Conservation (phyloP, 1,284 basidiomycete species). For the Cryptococcus sp. region DNA sequence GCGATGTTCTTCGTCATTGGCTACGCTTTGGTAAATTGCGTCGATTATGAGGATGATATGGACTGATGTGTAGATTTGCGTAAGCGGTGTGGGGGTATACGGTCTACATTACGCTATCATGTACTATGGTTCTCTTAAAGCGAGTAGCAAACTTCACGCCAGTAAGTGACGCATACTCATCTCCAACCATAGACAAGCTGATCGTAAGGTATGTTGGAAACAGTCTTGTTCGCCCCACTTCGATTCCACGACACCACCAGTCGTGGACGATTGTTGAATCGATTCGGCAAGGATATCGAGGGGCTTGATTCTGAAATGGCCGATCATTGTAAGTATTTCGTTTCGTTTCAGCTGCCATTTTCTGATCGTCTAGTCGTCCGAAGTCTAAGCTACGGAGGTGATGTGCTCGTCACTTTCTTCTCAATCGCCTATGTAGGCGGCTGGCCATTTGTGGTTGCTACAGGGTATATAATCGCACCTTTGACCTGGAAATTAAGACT, state of each 20-base stretch:
- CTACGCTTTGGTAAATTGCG: constrained; percentile 62
- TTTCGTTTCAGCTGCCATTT: not conserved
- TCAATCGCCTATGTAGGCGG: constrained; percentile 82
- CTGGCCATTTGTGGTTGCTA: constrained; percentile 63
- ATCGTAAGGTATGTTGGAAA: constrained; percentile 63
- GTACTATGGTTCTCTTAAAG: constrained; percentile 63
- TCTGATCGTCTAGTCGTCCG: constrained; percentile 42
- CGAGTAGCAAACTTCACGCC: constrained; percentile 66
- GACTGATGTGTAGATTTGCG: constrained; percentile 27
- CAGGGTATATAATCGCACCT: constrained; percentile 13
- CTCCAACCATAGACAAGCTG: constrained; percentile 1
- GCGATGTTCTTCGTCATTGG: constrained; percentile 70
- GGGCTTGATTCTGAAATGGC: constrained; percentile 80
- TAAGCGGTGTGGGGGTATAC: constrained; percentile 34
- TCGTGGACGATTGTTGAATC: constrained; percentile 76
- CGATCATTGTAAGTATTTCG: constrained; percentile 66
- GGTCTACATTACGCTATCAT: constrained; percentile 42
- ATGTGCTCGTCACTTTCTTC: constrained; percentile 40
- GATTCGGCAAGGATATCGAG: constrained; percentile 93
- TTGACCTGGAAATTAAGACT: not conserved
- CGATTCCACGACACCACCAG: constrained; percentile 92
- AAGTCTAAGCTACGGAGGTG: constrained; percentile 57
- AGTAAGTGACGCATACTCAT: constrained; percentile 52
- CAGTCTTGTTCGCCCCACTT: constrained; percentile 83
- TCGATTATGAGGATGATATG: no score